These are phyloP conservation scores for Serendipita sp. DNA, from an alignment of 768 basidiomycete genomes.

Conservation along the genomic window DNA sequence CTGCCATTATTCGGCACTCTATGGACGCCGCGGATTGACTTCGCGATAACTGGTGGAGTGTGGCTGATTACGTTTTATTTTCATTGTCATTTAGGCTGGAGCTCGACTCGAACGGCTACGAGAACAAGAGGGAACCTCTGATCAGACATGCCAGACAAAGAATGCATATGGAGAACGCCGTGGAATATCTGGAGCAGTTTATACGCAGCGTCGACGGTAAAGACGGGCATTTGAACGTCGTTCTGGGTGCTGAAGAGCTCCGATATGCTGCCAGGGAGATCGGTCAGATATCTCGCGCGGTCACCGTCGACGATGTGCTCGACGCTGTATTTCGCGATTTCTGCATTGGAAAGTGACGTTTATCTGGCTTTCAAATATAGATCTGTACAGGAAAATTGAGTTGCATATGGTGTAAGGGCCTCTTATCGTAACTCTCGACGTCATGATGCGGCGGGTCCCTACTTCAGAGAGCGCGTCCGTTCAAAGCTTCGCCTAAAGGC, in stretches of 20 bases:
- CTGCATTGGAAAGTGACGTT: constrained; percentile 56
- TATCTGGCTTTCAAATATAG: neutral
- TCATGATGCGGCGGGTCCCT: too few relatives aligned
- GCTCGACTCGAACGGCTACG: neutral
- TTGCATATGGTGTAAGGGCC: too few relatives aligned
- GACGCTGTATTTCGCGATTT: constrained; percentile 74
- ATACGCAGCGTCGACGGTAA: constrained; percentile 22
- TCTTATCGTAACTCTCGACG: too few relatives aligned
- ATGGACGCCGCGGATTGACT: neutral
- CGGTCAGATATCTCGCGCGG: constrained; percentile 67
- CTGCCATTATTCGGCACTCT: neutral
- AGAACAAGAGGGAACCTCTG: constrained; percentile 30
- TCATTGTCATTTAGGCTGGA: neutral
- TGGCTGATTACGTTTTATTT: neutral
- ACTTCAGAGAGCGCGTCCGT: too few relatives aligned
- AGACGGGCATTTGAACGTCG: constrained; percentile 39
- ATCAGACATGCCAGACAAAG: constrained; percentile 72
- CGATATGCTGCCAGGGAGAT: constrained; percentile 72
- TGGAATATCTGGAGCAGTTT: constrained; percentile 42
- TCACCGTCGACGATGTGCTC: constrained; percentile 70
- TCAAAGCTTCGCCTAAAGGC: neutral
- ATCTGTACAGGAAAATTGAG: too few relatives aligned
- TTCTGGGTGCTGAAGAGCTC: constrained; percentile 73
- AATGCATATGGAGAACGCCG: constrained; percentile 51
- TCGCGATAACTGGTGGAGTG: neutral